These are phyloP conservation scores for Radiomyces spectabilis DNA, from an alignment of 192 early-diverging fungal genomes.

Conservation along the genomic window DNA sequence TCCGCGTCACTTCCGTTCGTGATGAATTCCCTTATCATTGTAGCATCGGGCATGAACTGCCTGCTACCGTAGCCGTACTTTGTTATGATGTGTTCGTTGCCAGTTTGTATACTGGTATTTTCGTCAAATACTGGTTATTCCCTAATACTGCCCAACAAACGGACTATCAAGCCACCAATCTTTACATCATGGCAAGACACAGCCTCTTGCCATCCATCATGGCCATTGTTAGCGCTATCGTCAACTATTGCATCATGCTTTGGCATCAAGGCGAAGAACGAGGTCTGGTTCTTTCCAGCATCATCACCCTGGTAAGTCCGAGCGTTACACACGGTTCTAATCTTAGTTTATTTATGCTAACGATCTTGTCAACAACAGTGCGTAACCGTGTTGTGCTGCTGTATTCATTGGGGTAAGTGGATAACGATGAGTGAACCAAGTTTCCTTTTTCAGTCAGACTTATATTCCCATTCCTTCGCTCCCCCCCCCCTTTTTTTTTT, in stretches of 20 bases:
- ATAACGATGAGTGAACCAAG: no score
- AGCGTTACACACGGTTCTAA: no score
- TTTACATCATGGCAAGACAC: conserved; percentile 11
- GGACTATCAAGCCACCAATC: not conserved
- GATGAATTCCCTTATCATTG: conserved; percentile 14
- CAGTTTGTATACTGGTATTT: not conserved
- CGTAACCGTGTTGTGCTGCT: no score
- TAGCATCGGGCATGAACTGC: not conserved
- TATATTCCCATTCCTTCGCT: no score
- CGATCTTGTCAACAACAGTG: no score
- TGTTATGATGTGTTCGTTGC: conserved; percentile 7
- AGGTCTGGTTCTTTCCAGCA: conserved; percentile 24
- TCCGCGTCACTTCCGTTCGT: conserved; percentile 5
- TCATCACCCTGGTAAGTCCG: conserved; percentile 20
- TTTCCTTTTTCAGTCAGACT: no score
- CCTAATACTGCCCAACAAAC: not conserved
- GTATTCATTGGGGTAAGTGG: no score
- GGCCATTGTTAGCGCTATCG: conserved; percentile 21
- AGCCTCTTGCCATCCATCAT: conserved; percentile 27
- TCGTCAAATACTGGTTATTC: not conserved
- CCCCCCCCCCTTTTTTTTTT: not conserved
- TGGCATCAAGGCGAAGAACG: conserved; percentile 25
- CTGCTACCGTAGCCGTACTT: conserved; percentile 4
- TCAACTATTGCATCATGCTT: conserved; percentile 18
- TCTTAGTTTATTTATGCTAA: no score